Evolutionary conservation across 2,329 filamentous ascomycete genomes (phyloP).

Genomic region (Neofusicoccum umdonicola): DNA sequence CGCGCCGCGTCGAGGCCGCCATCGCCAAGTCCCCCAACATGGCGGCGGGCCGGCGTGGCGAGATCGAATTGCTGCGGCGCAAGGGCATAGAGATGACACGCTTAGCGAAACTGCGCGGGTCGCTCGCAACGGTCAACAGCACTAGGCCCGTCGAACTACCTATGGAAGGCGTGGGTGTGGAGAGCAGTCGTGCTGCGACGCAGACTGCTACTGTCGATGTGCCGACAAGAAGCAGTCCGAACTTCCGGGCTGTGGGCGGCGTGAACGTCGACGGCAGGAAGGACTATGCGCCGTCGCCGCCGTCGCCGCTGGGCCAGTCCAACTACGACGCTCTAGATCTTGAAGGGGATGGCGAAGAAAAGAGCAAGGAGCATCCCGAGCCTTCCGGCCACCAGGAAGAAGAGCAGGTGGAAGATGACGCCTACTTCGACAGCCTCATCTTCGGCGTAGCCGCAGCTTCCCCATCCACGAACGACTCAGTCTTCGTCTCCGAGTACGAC

Average conservation of each 20-base stretch:
- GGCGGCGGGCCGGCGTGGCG: conserved; percentile 20
- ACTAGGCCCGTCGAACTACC: conserved; percentile 1
- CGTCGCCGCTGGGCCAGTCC: conserved; percentile 40
- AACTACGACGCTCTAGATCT: conserved; percentile 45
- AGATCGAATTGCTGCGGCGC: conserved; percentile 26
- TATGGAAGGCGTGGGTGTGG: conserved; percentile 20
- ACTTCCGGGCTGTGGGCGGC: not conserved
- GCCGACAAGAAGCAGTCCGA: not conserved
- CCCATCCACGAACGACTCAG: not conserved
- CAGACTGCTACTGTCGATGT: not conserved
- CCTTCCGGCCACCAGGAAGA: not conserved
- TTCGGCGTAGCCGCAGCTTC: not conserved
- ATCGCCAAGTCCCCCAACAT: conserved; percentile 23
- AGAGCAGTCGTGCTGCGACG: not conserved
- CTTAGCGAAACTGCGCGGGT: conserved; percentile 24
- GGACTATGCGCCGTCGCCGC: conserved; percentile 34
- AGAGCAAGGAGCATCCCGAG: not conserved
- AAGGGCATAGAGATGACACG: conserved; percentile 33
- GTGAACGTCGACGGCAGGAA: conserved; percentile 18
- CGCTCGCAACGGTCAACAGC: not conserved
- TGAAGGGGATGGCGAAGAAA: conserved; percentile 28
- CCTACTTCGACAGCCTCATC: conserved; percentile 3
- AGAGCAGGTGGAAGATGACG: not conserved
- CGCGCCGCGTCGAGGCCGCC: conserved; percentile 35
- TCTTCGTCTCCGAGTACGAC: conserved; percentile 13